Evolutionary conservation across 345 rosid genomes (phyloP), one percentile per base, ranked within the genome.

Genomic region (Gossypium longicalyx): DNA sequence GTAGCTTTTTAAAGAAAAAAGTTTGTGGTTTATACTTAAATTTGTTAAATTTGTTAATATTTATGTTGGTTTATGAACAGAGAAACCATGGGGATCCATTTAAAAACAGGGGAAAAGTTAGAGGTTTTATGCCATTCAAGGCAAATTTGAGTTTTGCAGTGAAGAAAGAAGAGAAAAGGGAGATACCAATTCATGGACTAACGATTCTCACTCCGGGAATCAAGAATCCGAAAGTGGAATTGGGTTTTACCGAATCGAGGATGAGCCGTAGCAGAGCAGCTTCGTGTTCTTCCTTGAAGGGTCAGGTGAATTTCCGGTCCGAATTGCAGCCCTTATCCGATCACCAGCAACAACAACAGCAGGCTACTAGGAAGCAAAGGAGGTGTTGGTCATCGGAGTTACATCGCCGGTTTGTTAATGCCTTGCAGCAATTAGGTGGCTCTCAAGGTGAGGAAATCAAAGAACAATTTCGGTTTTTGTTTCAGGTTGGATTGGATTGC

Each of bases 371-470:
- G 86, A 94, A 94, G 82, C 95, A 89, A 83, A 87, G 98, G 81
- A 88, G 98, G 78, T 89, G 94, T 80, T 94, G 98, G 98, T 92
- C 93, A 13, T 89, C 95, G 0, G 97, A 89, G 81, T 81, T 94
- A 73, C 98, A 94, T 82, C 87, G 89, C 23, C 88, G 91, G 51
- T 94, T 94, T 44, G 85, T 92, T 54, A 87, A 83, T 85, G 97
- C 98, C 17, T 80, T 94, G 80, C 90, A 94, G 63, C 89, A 88
- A 23, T 97, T 94, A 12, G 98, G 98, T 73, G 98, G 98, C 51
- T 87, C 95, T 19, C 89, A 86, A 88, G 95, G 98, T 92, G 63
- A 75, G 81, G 29, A 23, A 12, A 63, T 52, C 16, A 75, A 52
- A 34, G 11, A 20, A 20, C 54, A 38, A 45, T 43, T 60, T 60